phyloP scores from a whole-genome alignment of 192 early-diverging fungal genomes.

The Backusella westeae region DNA sequence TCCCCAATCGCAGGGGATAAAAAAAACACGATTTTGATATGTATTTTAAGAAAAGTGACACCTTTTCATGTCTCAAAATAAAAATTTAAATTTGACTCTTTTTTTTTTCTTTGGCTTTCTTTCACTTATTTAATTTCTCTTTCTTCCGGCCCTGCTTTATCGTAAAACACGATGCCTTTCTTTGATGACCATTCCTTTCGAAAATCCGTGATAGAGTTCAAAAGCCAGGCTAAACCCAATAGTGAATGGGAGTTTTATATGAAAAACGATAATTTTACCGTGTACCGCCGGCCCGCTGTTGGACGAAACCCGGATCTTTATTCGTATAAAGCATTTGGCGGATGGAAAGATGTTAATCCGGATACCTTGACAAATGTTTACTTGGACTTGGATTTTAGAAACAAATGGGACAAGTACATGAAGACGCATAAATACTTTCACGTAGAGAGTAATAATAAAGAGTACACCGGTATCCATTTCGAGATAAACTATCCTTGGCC shows the following conservation, averaged over 20 bases:
- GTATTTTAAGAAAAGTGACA: background rate
- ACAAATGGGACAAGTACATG: slow-evolving; percentile 55
- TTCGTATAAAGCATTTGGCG: slow-evolving; percentile 48
- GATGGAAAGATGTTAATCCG: slow-evolving; percentile 42
- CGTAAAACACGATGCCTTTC: background rate
- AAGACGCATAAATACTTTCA: slow-evolving; percentile 37
- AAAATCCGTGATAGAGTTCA: slow-evolving; percentile 6
- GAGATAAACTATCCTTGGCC: slow-evolving; percentile 44
- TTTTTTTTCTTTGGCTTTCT: background rate
- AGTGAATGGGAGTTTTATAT: slow-evolving; percentile 37
- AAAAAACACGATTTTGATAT: background rate
- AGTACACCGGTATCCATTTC: background rate
- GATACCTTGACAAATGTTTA: slow-evolving; percentile 46
- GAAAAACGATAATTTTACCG: slow-evolving; percentile 41
- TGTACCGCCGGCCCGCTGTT: slow-evolving; percentile 38
- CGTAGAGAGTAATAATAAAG: background rate
- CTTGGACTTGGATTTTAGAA: slow-evolving; percentile 48
- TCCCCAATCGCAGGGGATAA: background rate
- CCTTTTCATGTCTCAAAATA: background rate
- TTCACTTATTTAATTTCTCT: background rate
- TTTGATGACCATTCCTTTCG: background rate
- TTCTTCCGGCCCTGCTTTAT: background rate
- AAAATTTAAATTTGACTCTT: background rate
- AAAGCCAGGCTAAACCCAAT: slow-evolving; percentile 15
- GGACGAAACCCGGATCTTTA: slow-evolving; percentile 39